These are phyloP conservation scores for Filosporella fistucella DNA, from an alignment of 495 filamentous ascomycete species.

Conservation along the genomic window DNA sequence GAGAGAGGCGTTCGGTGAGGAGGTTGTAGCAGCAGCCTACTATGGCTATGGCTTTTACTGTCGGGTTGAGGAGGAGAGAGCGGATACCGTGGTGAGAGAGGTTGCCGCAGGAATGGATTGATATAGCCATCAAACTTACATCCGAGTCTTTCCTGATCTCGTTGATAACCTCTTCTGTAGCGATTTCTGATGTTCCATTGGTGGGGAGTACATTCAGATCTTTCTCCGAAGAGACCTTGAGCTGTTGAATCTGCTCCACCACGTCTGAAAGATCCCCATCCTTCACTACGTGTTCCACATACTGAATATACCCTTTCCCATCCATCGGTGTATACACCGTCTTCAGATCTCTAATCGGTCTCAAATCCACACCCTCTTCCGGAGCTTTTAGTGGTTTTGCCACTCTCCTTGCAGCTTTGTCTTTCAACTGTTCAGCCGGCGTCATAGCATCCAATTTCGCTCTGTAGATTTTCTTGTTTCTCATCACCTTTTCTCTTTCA, in stretches of 20 bases:
- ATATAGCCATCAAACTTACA: slow-evolving; percentile 70
- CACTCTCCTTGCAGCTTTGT: slow-evolving; percentile 31
- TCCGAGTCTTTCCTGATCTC: slow-evolving; percentile 26
- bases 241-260: slow-evolving; percentile 33
- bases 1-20: slow-evolving; percentile 81
- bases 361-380: slow-evolving; percentile 31
- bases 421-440: slow-evolving; percentile 33
- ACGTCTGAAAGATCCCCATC: slow-evolving; percentile 56
- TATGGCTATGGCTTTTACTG: slow-evolving; percentile 83
- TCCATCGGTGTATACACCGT: slow-evolving; percentile 40
- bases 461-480: slow-evolving; percentile 72
- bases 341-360: slow-evolving; percentile 38
- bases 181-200: too few species aligned
- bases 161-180: slow-evolving; percentile 29
- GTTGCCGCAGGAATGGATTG: slow-evolving; percentile 95
- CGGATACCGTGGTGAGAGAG: slow-evolving; percentile 91
- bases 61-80: slow-evolving; percentile 76
- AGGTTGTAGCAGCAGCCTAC: slow-evolving; percentile 99
- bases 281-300: slow-evolving; percentile 55
- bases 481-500: slow-evolving; percentile 59
- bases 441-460: slow-evolving; percentile 35
- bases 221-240: slow-evolving; percentile 14
- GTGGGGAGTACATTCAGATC: too few species aligned
- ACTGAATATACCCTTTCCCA: slow-evolving; percentile 65
- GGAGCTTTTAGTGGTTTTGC: slow-evolving; percentile 17